Evolutionary conservation across 78 protist species (phyloP).

Genomic region (Dictyostelium firmibasis): DNA sequence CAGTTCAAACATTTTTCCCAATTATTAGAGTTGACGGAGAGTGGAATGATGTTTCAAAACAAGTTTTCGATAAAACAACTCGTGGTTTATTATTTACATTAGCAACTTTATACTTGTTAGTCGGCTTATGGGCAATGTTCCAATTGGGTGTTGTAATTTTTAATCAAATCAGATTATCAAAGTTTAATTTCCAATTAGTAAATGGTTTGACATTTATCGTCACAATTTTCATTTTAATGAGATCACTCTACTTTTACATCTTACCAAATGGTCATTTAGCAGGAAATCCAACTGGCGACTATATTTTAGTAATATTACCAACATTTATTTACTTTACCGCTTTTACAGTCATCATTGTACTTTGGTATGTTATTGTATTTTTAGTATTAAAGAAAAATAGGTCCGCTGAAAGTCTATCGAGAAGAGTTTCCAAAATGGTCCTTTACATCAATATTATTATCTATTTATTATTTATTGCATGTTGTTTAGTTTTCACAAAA

Average conservation of each 20-base stretch:
- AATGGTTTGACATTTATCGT: background rate
- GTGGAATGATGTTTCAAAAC: background rate
- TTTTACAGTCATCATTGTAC: slow-evolving; percentile 23
- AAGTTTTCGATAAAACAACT: background rate
- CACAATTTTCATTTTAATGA: background rate
- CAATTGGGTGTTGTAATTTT: background rate
- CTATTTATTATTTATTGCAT: slow-evolving; percentile 11
- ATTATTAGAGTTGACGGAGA: background rate
- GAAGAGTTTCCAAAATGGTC: background rate
- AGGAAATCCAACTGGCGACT: background rate
- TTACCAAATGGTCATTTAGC: slow-evolving; percentile 18
- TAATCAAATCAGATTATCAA: background rate
- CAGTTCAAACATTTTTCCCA: background rate
- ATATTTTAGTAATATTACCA: slow-evolving; percentile 14
- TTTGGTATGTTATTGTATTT: background rate
- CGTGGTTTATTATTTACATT: background rate
- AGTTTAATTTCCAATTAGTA: background rate
- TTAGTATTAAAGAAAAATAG: background rate
- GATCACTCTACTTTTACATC: background rate
- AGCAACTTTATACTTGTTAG: background rate
- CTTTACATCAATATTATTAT: background rate
- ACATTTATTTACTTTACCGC: slow-evolving; percentile 28
- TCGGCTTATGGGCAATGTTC: background rate
- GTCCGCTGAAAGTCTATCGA: background rate
- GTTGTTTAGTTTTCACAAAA: background rate